Evolutionary conservation across 805 yeast species (phyloP).

Genomic region (Metschnikowia similis): DNA sequence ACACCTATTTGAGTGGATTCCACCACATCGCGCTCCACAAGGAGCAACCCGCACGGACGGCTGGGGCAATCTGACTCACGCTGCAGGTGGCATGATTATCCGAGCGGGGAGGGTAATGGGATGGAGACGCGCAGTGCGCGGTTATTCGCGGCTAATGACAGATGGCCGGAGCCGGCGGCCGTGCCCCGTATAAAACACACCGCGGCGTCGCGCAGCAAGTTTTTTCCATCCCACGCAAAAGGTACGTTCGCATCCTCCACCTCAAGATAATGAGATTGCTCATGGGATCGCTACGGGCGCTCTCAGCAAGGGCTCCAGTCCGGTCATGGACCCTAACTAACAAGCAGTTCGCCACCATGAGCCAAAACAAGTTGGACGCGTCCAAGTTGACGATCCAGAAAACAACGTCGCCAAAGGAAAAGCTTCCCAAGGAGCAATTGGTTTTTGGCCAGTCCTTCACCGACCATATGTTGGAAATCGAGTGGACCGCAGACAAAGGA

Average conservation of each 20-base stretch:
- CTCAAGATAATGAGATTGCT: neutral
- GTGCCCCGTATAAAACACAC: neutral
- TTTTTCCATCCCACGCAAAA: constrained; percentile 1
- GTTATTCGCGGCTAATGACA: constrained; percentile 15
- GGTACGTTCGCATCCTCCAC: neutral
- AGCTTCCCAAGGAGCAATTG: constrained; percentile 37
- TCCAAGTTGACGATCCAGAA: constrained; percentile 32
- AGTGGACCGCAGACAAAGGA: constrained; percentile 74
- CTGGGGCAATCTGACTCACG: too few species aligned
- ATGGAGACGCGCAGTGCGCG: neutral
- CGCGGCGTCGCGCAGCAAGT: neutral
- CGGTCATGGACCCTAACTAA: neutral
- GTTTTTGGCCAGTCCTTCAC: constrained; percentile 58
- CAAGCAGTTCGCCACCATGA: constrained; percentile 18
- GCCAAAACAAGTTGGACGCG: constrained; percentile 33
- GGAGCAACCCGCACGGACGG: too few species aligned
- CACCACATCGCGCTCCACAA: too few species aligned
- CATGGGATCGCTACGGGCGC: neutral
- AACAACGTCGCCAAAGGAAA: constrained; percentile 34
- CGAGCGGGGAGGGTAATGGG: neutral
- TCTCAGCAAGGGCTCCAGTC: neutral
- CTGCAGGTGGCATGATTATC: neutral
- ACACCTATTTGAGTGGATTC: too few species aligned
- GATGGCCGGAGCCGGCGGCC: constrained; percentile 3
- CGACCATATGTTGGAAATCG: constrained; percentile 82